Evolutionary conservation across 2,329 filamentous ascomycete species (phyloP), one percentile per base, ranked within the genome.

Genomic region (Mollisia scopiformis): DNA sequence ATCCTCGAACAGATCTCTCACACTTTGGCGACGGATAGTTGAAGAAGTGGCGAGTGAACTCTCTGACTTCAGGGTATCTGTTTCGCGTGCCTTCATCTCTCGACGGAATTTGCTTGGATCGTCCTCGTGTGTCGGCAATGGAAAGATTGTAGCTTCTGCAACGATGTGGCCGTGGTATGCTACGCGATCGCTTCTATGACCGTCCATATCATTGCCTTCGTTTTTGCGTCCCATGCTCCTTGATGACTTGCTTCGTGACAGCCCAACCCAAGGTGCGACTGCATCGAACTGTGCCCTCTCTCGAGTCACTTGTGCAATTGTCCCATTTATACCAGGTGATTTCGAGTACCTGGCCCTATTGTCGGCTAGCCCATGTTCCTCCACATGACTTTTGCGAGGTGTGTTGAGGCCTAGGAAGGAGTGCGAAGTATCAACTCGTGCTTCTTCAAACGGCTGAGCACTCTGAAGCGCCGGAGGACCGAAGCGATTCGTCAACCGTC

Each of bases 1-100:
- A 43, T 79, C 74, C 37, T 78, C 75, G 62, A 83, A 83, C 10
- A 84, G 73, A 7, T 81, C 75, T 53, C 79, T 72, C 7, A 79
- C 81, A 59, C 79, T 80, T 51, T 76, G 73, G 6, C 74, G 75
- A 51, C 75, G 75, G 51, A 73, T 71, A 10, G 69, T 72, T 2
- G 75, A 74, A 6, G 75, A 76, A 1, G 69, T 74, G 21, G 46
- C 41, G 23, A 54, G 60, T 6, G 69, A 69, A 14, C 27, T 55
- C 23, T 68, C 62, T 2, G 67, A 68, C 11, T 59, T 54, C 10
- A 60, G 5, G 58, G 69, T 57, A 23, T 62, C 58, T 13, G 53
- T 30, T 50, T 55, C 60, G 4, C 49, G 57, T 11, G 57, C 49
- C 13, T 64, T 58, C 14, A 61, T 50, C 14, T 55, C 53, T 14